phyloP scores from a whole-genome alignment of 1,284 basidiomycete genomes.

The Dichomitus squalens region DNA sequence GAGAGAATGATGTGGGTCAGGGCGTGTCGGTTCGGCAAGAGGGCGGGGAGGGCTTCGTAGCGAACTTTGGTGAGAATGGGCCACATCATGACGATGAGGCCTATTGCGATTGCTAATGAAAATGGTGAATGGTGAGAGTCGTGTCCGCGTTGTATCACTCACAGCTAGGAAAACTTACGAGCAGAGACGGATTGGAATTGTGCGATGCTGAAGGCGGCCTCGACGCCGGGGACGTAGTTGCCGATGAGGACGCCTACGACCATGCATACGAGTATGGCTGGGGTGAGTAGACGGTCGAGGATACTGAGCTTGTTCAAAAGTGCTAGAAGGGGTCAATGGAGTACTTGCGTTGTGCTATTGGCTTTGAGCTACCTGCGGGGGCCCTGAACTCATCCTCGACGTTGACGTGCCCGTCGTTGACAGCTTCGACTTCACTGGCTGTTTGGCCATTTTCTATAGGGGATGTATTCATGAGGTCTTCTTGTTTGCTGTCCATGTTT shows the following conservation, averaged over 20 bases:
- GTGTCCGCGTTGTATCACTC: background rate
- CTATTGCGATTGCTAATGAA: slow-evolving; percentile 69
- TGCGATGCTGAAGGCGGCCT: slow-evolving; percentile 53
- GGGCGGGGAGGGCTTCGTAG: slow-evolving; percentile 68
- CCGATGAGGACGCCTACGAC: slow-evolving; percentile 81
- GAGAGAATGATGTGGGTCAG: slow-evolving; percentile 79
- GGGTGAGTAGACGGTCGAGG: slow-evolving; percentile 72
- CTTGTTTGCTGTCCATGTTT: no score
- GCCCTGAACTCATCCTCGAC: no score
- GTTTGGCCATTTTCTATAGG: no score
- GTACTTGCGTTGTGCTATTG: no score
- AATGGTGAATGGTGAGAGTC: slow-evolving; percentile 20
- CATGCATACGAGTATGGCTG: slow-evolving; percentile 78
- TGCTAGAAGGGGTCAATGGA: slow-evolving; percentile 26
- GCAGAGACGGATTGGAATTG: slow-evolving; percentile 58
- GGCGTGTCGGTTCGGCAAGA: slow-evolving; percentile 58
- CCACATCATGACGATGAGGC: slow-evolving; percentile 91
- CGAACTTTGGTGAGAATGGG: slow-evolving; percentile 81
- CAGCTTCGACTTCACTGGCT: no score
- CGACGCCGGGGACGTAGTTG: slow-evolving; percentile 47
- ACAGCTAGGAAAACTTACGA: slow-evolving; percentile 49
- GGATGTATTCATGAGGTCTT: no score
- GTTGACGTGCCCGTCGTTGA: no score
- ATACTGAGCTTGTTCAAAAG: slow-evolving; percentile 50
- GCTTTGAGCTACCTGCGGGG: no score